Evolutionary conservation across 2,329 filamentous ascomycete genomes (phyloP).

Genomic region (Mariannaea sp.): DNA sequence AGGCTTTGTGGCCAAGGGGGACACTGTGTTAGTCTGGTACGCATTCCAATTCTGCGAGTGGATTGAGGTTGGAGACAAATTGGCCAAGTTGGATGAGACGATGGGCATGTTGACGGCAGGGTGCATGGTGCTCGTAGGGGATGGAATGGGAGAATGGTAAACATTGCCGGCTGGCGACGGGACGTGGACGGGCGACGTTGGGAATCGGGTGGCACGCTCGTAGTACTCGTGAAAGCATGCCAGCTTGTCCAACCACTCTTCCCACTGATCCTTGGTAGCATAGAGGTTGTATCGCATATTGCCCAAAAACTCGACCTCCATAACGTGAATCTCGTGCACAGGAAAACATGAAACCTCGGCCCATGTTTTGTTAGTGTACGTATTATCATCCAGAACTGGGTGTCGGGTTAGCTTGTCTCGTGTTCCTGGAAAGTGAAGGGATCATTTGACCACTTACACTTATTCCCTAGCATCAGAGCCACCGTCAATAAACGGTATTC

Average conservation of each 20-base stretch:
- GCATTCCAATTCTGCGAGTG: constrained; percentile 47
- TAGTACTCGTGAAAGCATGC: constrained; percentile 84
- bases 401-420: constrained; percentile 35
- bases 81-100: constrained; percentile 42
- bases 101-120: constrained; percentile 39
- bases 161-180: constrained; percentile 47
- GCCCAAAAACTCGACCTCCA: constrained; percentile 99
- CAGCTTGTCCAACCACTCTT: constrained; percentile 82
- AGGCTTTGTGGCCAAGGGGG: constrained; percentile 55
- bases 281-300: constrained; percentile 96
- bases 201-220: constrained; percentile 64
- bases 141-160: constrained; percentile 54
- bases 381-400: constrained; percentile 91
- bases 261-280: constrained; percentile 85
- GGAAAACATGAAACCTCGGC: constrained; percentile 95
- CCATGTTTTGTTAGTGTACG: constrained; percentile 99
- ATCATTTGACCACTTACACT: constrained; percentile 64
- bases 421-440: background rate
- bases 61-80: constrained; percentile 49
- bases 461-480: constrained; percentile 96
- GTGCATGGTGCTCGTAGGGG: constrained; percentile 50
- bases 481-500: constrained; percentile 93
- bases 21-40: constrained; percentile 48
- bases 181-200: constrained; percentile 48
- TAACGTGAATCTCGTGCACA: constrained; percentile 94